These are phyloP conservation scores for Candida tetrigidarum DNA, from an alignment of 1,139 yeast genomes.

Conservation along the genomic window DNA sequence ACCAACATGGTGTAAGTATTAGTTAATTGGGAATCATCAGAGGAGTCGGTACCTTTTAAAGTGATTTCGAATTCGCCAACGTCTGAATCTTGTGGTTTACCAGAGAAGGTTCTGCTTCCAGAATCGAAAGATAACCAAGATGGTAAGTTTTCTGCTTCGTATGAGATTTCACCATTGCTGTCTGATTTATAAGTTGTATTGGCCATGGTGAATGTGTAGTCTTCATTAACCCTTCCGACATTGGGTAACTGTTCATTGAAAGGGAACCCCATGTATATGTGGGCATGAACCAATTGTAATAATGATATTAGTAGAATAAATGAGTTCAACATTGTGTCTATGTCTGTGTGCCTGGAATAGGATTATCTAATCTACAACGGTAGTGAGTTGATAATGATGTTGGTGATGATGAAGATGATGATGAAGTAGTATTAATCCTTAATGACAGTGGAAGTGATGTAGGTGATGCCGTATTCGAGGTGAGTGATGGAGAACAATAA, in stretches of 20 bases:
- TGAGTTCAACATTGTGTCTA: background rate
- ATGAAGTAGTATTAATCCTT: too few relatives aligned
- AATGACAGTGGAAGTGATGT: background rate
- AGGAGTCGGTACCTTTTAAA: slow-evolving; percentile 66
- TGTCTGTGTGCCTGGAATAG: background rate
- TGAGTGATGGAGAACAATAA: background rate
- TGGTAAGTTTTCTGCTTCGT: slow-evolving; percentile 65
- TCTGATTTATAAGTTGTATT: slow-evolving; percentile 67
- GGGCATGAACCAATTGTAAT: slow-evolving; percentile 12
- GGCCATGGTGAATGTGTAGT: slow-evolving; percentile 71
- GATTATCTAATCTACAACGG: background rate
- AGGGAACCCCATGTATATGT: slow-evolving; percentile 71
- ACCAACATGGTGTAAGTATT: slow-evolving; percentile 63
- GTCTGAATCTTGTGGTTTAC: slow-evolving; percentile 63
- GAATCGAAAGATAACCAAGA: slow-evolving; percentile 79
- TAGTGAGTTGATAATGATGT: background rate
- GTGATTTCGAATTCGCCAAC: slow-evolving; percentile 52
- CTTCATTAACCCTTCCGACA: slow-evolving; percentile 72
- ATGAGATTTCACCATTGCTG: slow-evolving; percentile 48
- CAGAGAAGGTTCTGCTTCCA: slow-evolving; percentile 61
- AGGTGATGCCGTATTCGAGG: background rate
- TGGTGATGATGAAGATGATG: background rate
- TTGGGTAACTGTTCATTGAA: slow-evolving; percentile 84
- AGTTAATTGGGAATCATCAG: slow-evolving; percentile 46
- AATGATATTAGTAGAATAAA: slow-evolving; percentile 7